These are phyloP conservation scores for Durotheca rogersii DNA, from an alignment of 495 filamentous ascomycete genomes.

Conservation along the genomic window DNA sequence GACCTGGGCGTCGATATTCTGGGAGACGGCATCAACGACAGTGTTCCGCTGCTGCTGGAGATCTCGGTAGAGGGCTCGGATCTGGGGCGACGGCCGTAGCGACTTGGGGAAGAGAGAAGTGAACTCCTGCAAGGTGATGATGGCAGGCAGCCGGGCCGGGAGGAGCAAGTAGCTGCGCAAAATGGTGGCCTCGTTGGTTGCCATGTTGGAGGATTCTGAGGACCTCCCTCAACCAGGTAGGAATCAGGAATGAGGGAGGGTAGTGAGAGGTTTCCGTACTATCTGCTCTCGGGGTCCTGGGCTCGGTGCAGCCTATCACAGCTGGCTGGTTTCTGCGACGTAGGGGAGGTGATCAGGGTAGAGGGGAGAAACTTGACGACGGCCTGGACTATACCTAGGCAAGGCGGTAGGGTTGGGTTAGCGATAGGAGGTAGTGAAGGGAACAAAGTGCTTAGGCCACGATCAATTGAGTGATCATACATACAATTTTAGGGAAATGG, in stretches of 20 bases:
- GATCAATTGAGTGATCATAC: too few species aligned
- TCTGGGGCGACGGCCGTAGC: conserved; percentile 67
- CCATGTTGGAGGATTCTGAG: conserved; percentile 54
- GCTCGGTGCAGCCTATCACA: too few species aligned
- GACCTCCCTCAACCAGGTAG: too few species aligned
- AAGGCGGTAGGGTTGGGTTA: too few species aligned
- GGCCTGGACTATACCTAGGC: too few species aligned
- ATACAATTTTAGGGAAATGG: too few species aligned
- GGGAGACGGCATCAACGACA: conserved; percentile 65
- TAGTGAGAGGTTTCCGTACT: neutral
- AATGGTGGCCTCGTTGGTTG: conserved; percentile 69
- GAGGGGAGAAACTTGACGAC: too few species aligned
- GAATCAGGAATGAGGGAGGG: neutral
- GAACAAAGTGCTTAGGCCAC: too few species aligned
- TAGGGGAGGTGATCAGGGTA: too few species aligned
- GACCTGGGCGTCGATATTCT: conserved; percentile 67
- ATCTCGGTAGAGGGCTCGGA: conserved; percentile 75
- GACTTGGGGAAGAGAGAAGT: conserved; percentile 71
- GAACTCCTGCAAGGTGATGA: conserved; percentile 74
- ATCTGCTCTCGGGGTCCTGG: too few species aligned
- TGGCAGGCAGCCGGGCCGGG: conserved; percentile 67
- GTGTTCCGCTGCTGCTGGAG: conserved; percentile 70
- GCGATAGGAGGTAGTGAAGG: too few species aligned
- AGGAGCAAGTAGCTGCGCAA: conserved; percentile 76
- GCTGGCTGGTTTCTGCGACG: too few species aligned